phyloP scores from a whole-genome alignment of 1,139 yeast species.

The Pneumocystis oryctolagi region DNA sequence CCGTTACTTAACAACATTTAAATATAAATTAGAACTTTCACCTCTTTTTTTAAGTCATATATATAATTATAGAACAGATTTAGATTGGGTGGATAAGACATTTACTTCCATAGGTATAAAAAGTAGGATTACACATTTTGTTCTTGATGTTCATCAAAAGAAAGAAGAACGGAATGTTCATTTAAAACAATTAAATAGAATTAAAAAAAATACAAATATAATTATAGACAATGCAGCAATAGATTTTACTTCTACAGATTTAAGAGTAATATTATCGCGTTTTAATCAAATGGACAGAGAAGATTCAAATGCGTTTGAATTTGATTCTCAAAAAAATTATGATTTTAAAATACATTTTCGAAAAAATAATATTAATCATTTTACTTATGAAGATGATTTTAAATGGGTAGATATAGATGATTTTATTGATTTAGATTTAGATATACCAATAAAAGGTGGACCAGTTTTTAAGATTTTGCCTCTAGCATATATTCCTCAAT shows the following conservation, averaged over 20 bases:
- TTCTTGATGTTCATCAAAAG: conserved; percentile 72
- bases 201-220: conserved; percentile 42
- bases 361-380: conserved; percentile 18
- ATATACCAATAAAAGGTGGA: conserved; percentile 22
- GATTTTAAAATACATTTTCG: conserved; percentile 9
- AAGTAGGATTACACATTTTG: conserved; percentile 48
- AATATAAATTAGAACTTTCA: conserved; percentile 57
- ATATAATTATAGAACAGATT: conserved; percentile 40
- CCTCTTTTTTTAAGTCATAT: conserved; percentile 65
- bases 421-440: conserved; percentile 50
- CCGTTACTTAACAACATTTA: conserved; percentile 59
- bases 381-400: conserved; percentile 33
- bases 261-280: conserved; percentile 53
- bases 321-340: conserved; percentile 26
- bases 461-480: conserved; percentile 35
- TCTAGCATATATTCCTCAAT: conserved; percentile 57
- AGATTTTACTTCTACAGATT: conserved; percentile 54
- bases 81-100: conserved; percentile 31
- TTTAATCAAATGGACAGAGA: conserved; percentile 44
- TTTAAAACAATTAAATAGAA: conserved; percentile 42
- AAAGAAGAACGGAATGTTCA: conserved; percentile 51
- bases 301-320: conserved; percentile 22
- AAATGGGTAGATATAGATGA: conserved; percentile 75
- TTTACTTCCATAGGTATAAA: conserved; percentile 66
- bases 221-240: conserved; percentile 66